Base-by-base conservation (phyloP, 2,329 filamentous ascomycete genomes). In the Cercospora brassicicola region DNA sequence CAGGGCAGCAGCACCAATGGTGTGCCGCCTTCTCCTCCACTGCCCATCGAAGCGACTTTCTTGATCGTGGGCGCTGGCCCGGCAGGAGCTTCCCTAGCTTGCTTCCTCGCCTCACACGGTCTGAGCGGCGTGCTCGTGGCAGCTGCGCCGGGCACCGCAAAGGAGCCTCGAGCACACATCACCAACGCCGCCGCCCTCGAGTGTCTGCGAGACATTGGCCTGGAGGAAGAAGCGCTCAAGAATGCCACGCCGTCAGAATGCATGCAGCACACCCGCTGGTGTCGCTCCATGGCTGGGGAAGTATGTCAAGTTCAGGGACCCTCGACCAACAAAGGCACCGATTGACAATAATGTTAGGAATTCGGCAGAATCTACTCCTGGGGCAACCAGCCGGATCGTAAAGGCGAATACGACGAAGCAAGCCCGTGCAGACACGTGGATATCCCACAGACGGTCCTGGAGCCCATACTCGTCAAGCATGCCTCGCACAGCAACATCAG, bases 81-180 rank as follows among this genome's bases (percentile, higher is more conserved):
- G 28, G 77, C 77, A 56, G 77, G 77, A n/a, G 76, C 76, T 23
- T 74, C 75, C 2, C 67, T 79, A 15, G 77, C 75, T 23, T 76
- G 72, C 69, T 79, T 79, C 64, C 74, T 79, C 51, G 73, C 76
- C 23, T 73, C 72, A 23, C 69, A 78, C 69, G 74, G 73, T 1
- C 75, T 85, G 3, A 84, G 78, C 31, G 87, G 87, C 0, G 81
- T 89, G 55, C 82, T 89, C 69, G 80, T 89, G 61, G 82, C 82
- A 6, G 74, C 81, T 2, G 81, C 83, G 0, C 76, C 84, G 0
- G 81, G 82, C 2, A 86, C 83, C 0, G 85, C 86, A 0, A 79
- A 85, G 66, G 88, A 86, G 0, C 87, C 87, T 1, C 79, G 87
- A 42, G 87, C 87, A 1, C 87, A 89, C 73, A 86, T 88, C 64